Conservation (phyloP, 2,329 filamentous ascomycete species). For the Fusarium napiforme region DNA sequence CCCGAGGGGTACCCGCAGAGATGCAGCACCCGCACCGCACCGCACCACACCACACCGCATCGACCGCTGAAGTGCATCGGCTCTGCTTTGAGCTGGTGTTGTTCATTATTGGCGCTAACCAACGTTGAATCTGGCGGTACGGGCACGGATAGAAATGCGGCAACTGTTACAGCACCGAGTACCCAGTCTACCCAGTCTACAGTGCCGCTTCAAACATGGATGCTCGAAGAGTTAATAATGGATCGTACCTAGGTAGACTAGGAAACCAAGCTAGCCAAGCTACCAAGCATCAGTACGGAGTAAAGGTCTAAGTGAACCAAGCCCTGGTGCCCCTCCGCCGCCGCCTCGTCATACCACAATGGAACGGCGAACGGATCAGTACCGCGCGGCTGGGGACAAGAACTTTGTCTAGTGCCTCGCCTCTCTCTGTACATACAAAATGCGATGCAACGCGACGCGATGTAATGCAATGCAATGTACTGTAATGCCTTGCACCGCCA, state of each 20-base stretch:
- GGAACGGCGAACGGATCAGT: not conserved
- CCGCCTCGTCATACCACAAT: constrained; percentile 27
- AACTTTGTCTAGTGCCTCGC: constrained; percentile 19
- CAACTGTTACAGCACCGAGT: constrained; percentile 6
- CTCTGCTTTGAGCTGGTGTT: constrained; percentile 27
- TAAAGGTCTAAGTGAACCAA: not conserved
- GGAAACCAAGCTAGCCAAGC: not conserved
- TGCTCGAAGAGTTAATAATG: constrained; percentile 3
- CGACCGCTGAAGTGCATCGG: constrained; percentile 22
- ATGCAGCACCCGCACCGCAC: not conserved
- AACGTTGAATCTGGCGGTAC: constrained; percentile 20
- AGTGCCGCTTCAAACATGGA: constrained; percentile 8
- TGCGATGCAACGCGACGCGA: not conserved
- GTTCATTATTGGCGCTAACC: constrained; percentile 5
- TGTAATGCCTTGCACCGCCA: constrained; percentile 22
- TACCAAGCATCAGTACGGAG: not conserved
- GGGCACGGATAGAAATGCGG: constrained; percentile 15
- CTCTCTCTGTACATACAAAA: constrained; percentile 13
- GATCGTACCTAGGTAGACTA: not conserved
- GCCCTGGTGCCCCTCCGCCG: constrained; percentile 9
- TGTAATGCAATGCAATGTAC: not conserved
- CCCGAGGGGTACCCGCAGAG: constrained; percentile 27
- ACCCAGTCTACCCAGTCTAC: too few species aligned
- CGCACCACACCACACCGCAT: constrained; percentile 28
- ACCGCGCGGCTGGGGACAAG: constrained; percentile 25